Conservation (phyloP, 345 rosid genomes). For the Raphanus sativus region DNA sequence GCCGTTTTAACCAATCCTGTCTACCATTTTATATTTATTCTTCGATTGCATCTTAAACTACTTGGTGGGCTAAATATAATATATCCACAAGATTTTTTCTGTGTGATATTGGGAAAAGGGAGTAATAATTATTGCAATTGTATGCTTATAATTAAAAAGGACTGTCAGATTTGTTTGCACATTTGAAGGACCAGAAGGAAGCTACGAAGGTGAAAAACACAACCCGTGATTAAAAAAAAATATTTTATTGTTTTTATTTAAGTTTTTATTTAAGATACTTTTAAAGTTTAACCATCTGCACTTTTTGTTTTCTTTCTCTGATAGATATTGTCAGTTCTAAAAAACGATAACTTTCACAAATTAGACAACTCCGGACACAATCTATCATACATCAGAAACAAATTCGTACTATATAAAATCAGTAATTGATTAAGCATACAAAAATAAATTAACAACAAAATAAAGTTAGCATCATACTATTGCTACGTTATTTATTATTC, state of each 20-base stretch:
- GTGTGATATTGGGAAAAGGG: slow-evolving; percentile 26
- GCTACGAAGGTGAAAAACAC: slow-evolving; percentile 32
- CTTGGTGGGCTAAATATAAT: slow-evolving; percentile 8
- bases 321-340: slow-evolving; percentile 22
- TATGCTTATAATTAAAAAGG: slow-evolving; percentile 39
- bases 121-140: slow-evolving; percentile 34
- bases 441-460: slow-evolving; percentile 18
- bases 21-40: background rate
- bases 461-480: background rate
- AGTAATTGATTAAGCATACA: slow-evolving; percentile 1
- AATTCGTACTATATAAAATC: background rate
- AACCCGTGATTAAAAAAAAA: slow-evolving; percentile 28
- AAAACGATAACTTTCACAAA: slow-evolving; percentile 36
- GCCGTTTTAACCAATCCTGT: no score
- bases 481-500: background rate
- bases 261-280: background rate
- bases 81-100: slow-evolving; percentile 20
- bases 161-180: slow-evolving; percentile 38
- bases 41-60: slow-evolving; percentile 1
- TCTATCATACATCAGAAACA: slow-evolving; percentile 24
- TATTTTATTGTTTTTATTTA: background rate
- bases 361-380: slow-evolving; percentile 19
- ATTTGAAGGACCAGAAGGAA: slow-evolving; percentile 32
- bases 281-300: slow-evolving; percentile 12
- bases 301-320: slow-evolving; percentile 4